Percentiles rank a stretch among this genome's conserved stretches.
phyloP scores from a whole-genome alignment of 306 rosid genomes.

The Morella rubra region DNA sequence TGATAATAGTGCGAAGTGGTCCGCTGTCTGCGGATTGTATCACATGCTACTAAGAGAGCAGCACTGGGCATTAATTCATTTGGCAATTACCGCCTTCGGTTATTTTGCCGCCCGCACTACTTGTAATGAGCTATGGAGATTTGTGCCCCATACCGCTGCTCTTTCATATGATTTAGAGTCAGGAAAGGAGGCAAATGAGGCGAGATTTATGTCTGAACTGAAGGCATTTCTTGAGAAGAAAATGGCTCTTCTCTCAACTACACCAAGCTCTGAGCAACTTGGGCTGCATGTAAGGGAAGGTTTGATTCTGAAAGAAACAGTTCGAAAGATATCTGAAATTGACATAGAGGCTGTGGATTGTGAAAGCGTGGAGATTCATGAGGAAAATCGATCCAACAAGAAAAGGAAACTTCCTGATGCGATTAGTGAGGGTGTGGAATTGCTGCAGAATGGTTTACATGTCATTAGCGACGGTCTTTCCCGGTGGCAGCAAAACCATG shows the following conservation, averaged over 20 bases:
- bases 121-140: constrained; percentile 75
- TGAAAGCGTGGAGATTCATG: constrained; percentile 51
- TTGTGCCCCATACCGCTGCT: constrained; percentile 74
- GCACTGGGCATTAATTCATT: constrained; percentile 80
- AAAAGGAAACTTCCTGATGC: constrained; percentile 78
- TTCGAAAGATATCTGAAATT: constrained; percentile 41
- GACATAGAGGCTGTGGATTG: constrained; percentile 32
- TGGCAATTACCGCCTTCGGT: constrained; percentile 76
- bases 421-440: constrained; percentile 70
- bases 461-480: constrained; percentile 65
- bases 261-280: constrained; percentile 63
- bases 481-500: constrained; percentile 59
- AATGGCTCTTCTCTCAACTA: constrained; percentile 51
- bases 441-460: constrained; percentile 68
- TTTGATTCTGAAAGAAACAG: constrained; percentile 51
- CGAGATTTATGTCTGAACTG: constrained; percentile 61
- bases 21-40: constrained; percentile 58
- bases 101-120: constrained; percentile 60
- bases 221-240: constrained; percentile 68
- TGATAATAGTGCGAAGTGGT: constrained; percentile 52
- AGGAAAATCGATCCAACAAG: constrained; percentile 43
- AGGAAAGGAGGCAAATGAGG: constrained; percentile 53
- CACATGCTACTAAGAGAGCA: constrained; percentile 76
- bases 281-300: constrained; percentile 66
- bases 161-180: constrained; percentile 68